Evolutionary conservation across 805 yeast species (phyloP).

Genomic region (Candida rishiriensis): DNA sequence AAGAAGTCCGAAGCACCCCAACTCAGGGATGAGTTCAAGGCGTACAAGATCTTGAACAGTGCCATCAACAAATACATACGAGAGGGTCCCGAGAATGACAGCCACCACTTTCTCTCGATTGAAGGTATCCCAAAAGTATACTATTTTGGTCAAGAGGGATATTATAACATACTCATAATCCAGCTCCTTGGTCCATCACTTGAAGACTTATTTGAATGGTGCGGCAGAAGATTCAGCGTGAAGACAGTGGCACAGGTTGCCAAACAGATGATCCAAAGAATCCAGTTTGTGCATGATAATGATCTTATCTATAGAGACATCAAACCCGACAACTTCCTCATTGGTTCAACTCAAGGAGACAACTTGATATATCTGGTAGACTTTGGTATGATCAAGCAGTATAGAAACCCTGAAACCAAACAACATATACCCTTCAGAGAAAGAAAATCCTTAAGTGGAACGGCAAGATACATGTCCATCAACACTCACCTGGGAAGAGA

Average conservation of each 20-base stretch:
- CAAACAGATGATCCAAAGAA: slow-evolving; percentile 69
- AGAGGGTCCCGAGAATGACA: slow-evolving; percentile 21
- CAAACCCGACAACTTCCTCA: slow-evolving; percentile 77
- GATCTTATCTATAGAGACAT: slow-evolving; percentile 77
- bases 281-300: slow-evolving; percentile 70
- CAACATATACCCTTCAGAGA: slow-evolving; percentile 82
- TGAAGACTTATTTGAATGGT: slow-evolving; percentile 85
- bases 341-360: slow-evolving; percentile 52
- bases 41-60: slow-evolving; percentile 67
- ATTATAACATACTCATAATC: slow-evolving; percentile 71
- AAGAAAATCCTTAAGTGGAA: slow-evolving; percentile 74
- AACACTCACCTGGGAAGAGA: slow-evolving; percentile 86
- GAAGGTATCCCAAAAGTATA: slow-evolving; percentile 80
- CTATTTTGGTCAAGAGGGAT: slow-evolving; percentile 82
- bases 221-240: slow-evolving; percentile 68
- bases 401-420: slow-evolving; percentile 73
- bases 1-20: slow-evolving; percentile 82
- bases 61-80: slow-evolving; percentile 33
- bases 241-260: slow-evolving; percentile 74
- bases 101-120: slow-evolving; percentile 23
- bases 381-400: slow-evolving; percentile 86
- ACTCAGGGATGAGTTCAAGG: slow-evolving; percentile 73
- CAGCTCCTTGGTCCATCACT: slow-evolving; percentile 80
- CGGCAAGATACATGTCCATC: slow-evolving; percentile 84
- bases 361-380: slow-evolving; percentile 72